Base-by-base conservation (phyloP, 1,139 yeast species). In the Blastobotrys malaysiensis region DNA sequence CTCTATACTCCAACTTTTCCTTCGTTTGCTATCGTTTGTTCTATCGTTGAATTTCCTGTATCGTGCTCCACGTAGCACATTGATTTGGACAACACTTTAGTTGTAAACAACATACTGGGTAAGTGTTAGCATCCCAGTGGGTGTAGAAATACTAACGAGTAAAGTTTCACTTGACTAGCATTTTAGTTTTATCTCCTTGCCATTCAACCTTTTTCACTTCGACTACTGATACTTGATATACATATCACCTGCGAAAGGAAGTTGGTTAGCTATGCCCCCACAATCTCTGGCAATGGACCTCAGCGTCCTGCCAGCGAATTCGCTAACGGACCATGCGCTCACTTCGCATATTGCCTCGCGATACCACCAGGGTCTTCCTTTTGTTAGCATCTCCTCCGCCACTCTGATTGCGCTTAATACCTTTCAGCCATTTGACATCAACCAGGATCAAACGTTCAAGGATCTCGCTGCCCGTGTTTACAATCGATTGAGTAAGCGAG, bases 331-430 rank as follows among this genome's bases (percentile, higher is more conserved):
- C 57, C 73, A 71, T 53, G 73, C 70, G 44, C 63, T 73, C 51
- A 73, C 77, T 18, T 73, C 76, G 14, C 77, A 73, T 56, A 66
- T 73, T 45, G 77, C 77, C 27, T 72, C 76, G 45, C 61, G 77
- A 45, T 73, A 65, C 60, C 76, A 73, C 58, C 74, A 72, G 60
- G 76, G 75, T 24, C 63, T 71, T 61, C 75, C 77, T 26, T 70
- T 70, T 56, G 67, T 71, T 26, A 63, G 73, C 31, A 64, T 73
- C 26, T 70, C 75, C 13, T 62, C 74, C 5, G 70, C 74, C 27
- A 63, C 74, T 39, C 63, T 73, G 50, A 68, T 73, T 45, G 73
- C 76, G 9, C 58, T 73, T 49, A 73, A 73, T 60, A 73, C 77
- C 4, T 72, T 68, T 54, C 59, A 68, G 13, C 69, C 72, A 19